Conservation (phyloP, 495 filamentous ascomycete species). For the Talaromyces adpressus region DNA sequence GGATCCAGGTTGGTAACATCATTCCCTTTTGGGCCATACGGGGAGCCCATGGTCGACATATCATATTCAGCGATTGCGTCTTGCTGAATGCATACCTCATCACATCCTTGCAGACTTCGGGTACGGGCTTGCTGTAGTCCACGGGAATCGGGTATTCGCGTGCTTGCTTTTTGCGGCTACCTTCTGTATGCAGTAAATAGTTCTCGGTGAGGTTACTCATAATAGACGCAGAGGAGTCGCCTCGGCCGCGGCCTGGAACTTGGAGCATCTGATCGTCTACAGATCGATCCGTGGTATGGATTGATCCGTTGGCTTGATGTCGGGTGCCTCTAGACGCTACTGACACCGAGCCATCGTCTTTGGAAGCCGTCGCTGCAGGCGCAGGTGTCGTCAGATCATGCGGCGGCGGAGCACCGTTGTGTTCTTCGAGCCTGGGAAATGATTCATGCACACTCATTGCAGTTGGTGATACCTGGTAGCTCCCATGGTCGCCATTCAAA, state of each 20-base stretch:
- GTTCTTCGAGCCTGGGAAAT: background rate
- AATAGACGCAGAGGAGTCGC: background rate
- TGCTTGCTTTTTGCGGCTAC: background rate
- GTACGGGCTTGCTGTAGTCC: conserved; percentile 5
- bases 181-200: background rate
- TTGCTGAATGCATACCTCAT: conserved; percentile 1
- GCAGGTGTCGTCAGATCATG: too few species aligned
- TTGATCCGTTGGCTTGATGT: background rate
- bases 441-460: background rate
- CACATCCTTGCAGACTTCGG: conserved; percentile 7
- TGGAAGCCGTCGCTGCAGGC: background rate
- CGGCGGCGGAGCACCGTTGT: background rate
- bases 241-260: background rate
- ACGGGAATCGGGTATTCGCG: background rate
- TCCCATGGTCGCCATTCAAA: background rate
- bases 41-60: conserved; percentile 8
- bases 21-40: background rate
- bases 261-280: background rate
- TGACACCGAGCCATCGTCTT: background rate
- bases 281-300: background rate
- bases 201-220: background rate
- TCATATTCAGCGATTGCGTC: conserved; percentile 4
- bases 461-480: background rate
- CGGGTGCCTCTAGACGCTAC: background rate
- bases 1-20: conserved; percentile 1